phyloP scores from a whole-genome alignment of 2,329 filamentous ascomycete species.

The Diaporthe citrichinensis region DNA sequence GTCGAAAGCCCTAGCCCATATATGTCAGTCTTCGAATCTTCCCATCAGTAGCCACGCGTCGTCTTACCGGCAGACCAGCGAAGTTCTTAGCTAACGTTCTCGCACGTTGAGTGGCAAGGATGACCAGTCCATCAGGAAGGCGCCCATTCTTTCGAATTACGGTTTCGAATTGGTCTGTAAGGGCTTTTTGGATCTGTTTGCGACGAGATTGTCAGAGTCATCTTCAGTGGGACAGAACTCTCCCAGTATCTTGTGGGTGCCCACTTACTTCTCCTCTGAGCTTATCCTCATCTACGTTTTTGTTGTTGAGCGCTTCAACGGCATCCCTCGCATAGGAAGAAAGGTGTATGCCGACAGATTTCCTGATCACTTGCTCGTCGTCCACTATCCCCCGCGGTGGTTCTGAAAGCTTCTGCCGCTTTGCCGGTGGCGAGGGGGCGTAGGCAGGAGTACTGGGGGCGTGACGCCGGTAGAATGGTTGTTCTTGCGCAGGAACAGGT shows the following conservation, averaged over 20 bases:
- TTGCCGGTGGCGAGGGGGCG: constrained; percentile 4
- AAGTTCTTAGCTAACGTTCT: neutral
- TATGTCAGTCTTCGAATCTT: constrained; percentile 10
- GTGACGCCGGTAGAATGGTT: neutral
- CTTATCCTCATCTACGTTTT: neutral
- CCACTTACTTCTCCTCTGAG: constrained; percentile 27
- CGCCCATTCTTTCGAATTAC: neutral
- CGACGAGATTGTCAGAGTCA: neutral
- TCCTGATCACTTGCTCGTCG: neutral
- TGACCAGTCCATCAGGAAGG: neutral
- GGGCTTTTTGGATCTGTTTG: constrained; percentile 19
- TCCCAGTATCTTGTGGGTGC: neutral
- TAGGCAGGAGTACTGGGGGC: neutral
- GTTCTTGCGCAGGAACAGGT: neutral
- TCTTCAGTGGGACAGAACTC: neutral
- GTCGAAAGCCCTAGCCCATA: constrained; percentile 30
- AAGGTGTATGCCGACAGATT: neutral
- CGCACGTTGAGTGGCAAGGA: neutral
- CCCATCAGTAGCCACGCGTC: too few relatives aligned
- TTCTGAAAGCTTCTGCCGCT: constrained; percentile 35
- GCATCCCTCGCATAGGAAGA: constrained; percentile 26
- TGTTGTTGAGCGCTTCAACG: neutral
- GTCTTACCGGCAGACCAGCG: constrained; percentile 33
- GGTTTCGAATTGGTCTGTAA: constrained; percentile 6
- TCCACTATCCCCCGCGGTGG: neutral